These are phyloP conservation scores for Berberis vulgaris DNA, from an alignment of 164 flowering plant species.

Conservation along the genomic window DNA sequence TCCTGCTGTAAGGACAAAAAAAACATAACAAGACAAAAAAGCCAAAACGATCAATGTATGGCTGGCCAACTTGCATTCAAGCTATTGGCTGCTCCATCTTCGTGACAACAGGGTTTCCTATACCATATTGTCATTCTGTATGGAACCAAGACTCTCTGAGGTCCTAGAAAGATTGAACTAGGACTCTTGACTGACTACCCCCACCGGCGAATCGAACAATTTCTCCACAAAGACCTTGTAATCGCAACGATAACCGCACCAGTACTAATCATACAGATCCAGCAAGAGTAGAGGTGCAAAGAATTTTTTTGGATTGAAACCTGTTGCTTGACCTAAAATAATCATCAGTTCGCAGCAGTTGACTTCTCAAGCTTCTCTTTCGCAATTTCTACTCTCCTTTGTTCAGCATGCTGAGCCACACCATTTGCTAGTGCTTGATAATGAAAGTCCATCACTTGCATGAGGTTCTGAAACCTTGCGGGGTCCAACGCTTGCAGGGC, in stretches of 20 bases:
- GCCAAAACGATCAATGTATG: background rate
- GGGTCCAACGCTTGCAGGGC: constrained; percentile 79
- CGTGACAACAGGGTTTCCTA: background rate
- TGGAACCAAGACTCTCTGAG: constrained; percentile 3
- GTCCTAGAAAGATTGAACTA: background rate
- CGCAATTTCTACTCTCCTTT: constrained; percentile 77
- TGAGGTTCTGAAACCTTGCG: constrained; percentile 67
- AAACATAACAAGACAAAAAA: constrained; percentile 1
- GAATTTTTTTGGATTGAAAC: background rate
- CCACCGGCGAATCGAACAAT: constrained; percentile 12
- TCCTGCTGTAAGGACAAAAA: constrained; percentile 6
- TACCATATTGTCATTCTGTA: background rate
- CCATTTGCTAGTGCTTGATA: constrained; percentile 86
- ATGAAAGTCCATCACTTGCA: constrained; percentile 76
- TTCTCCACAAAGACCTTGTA: constrained; percentile 1
- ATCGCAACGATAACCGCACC: constrained; percentile 12
- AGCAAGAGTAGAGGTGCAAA: constrained; percentile 14
- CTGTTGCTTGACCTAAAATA: background rate
- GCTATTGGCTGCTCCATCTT: background rate
- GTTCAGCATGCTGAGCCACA: constrained; percentile 93
- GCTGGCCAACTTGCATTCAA: background rate
- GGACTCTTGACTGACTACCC: constrained; percentile 15
- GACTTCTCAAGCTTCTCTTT: constrained; percentile 82
- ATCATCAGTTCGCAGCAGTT: constrained; percentile 40
- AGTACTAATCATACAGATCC: constrained; percentile 11